phyloP scores from a whole-genome alignment of 1,139 yeast genomes.

The Yamadazyma triangularis region DNA sequence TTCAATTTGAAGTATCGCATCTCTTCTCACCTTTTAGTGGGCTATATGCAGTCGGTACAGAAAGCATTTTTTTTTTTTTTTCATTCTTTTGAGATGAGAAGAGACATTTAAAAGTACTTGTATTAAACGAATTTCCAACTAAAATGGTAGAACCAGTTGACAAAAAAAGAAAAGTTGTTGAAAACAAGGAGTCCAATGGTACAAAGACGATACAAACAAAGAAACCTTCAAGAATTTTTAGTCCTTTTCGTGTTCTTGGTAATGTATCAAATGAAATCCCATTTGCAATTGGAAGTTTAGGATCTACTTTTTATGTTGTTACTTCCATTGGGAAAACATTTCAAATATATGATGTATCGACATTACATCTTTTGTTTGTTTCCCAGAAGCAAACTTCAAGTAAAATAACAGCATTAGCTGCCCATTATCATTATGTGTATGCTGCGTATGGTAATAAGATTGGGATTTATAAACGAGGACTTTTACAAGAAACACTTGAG shows the following conservation, averaged over 20 bases:
- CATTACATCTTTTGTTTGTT: conserved; percentile 79
- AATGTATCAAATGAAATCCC: conserved; percentile 77
- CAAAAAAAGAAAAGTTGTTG: conserved; percentile 26
- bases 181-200: neutral
- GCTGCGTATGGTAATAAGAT: conserved; percentile 71
- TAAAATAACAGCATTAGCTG: conserved; percentile 65
- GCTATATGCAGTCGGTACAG: too few species aligned
- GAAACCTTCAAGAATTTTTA: conserved; percentile 33
- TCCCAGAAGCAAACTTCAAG: conserved; percentile 73
- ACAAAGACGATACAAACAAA: conserved; percentile 2
- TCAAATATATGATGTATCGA: conserved; percentile 91
- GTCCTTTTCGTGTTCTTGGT: conserved; percentile 51
- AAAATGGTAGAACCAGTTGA: conserved; percentile 30
- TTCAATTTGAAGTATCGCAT: too few species aligned
- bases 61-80: too few species aligned
- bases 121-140: too few species aligned
- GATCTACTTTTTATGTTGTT: conserved; percentile 80
- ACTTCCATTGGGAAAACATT: conserved; percentile 88
- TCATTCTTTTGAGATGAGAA: too few species aligned
- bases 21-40: too few species aligned
- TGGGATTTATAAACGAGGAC: conserved; percentile 83
- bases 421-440: conserved; percentile 82
- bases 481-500: conserved; percentile 52
- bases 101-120: too few species aligned
- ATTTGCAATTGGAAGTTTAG: conserved; percentile 83